Base-by-base conservation (phyloP, 331 rosid genomes). In the Saraca asoca region DNA sequence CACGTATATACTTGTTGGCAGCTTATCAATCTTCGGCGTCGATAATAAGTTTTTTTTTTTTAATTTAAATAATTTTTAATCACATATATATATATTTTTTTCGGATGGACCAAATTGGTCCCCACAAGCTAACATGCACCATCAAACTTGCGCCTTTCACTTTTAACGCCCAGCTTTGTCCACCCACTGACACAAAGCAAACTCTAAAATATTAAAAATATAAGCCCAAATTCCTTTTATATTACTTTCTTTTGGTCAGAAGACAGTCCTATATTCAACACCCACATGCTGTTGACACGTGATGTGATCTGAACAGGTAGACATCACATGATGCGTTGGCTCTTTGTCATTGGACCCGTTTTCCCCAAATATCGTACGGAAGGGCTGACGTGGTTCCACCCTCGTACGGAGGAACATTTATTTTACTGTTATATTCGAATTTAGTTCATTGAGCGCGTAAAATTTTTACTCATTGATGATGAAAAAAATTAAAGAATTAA, bases 241-340 rank as follows among this genome's bases (percentile, higher is more conserved):
- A 37, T 37, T 37, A 51, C 16, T 66, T 66, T 41, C n/a, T 38
- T 0, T 7, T 17, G 16, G 35, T 3, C 24, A 41, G 37, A 12
- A 38, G 41, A 9, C 14, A 9, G 24, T 19, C 51, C 51, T 35
- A 31, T 4, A 9, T 12, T 19, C 13, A 31, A 7, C 45, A 59
- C 7, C 17, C 64, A 53, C 70, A n/a, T 43, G 68, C 51, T 31
- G 11, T 37, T 44, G 79, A 68, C 79, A 75, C 79, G 70, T 68
- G 79, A 66, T 62, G 41, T 0, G 6, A 20, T 46, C 15, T 34
- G 44, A 7, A 7, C 41, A 37, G 41, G 8, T 9, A 5, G 3
- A 12, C 7, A n/a, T 10, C 64, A 19, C 0, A 12, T 0, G 38
- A n/a, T 17, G 56, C 12, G 39, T 2, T 10, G 51, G 12, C 69